Evolutionary conservation across 2,329 filamentous ascomycete species (phyloP), one percentile per base, ranked within the genome.

Genomic region (Monosporascus cannonballus): DNA sequence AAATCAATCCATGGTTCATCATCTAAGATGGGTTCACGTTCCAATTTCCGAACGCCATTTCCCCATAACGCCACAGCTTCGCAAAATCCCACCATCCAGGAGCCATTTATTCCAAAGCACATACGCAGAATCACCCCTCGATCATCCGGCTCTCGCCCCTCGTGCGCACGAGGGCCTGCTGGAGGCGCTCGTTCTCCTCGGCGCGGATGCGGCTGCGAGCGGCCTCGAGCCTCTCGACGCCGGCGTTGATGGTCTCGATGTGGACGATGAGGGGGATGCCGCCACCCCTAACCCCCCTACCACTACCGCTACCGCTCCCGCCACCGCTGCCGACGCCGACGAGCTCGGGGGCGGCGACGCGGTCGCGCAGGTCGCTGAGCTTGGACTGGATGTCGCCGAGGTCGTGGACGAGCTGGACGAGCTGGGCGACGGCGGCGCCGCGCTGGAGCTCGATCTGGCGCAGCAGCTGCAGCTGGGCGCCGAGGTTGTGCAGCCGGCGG

Each of bases 331-430:
- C 71, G 25, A 74, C 77, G 2, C 77, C 77, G 11, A 84, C 61
- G 9, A 86, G 67, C 57, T 84, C 84, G 0, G 89, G 87, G 52
- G 80, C 78, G 0, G 81, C 83, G 9, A 92, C 86, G 6, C 85
- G 74, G 54, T 90, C 86, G 22, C 87, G 75, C 59, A 95, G 67
- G 61, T 90, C 86, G 58, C 85, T 83, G 14, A 95, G 71, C 45
- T 84, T 83, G 2, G 83, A 79, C 59, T 85, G 80, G 56, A 94
- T 93, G 51, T 81, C 81, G 67, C 89, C 81, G 37, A 94, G 76
- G 62, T 90, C 89, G 42, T 90, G 71, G 17, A 94, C 73, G 0
- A 90, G 84, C 2, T 77, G 77, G 17, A 73, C 79, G n/a, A 95
- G 81, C 65, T 90, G 88, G 17, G 73, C 74, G 51, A 86, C 81